Percentiles rank a stretch among this genome's conserved stretches.
These are phyloP conservation scores for Clavulina sp. DNA, from an alignment of 768 basidiomycete genomes.

Conservation along the genomic window DNA sequence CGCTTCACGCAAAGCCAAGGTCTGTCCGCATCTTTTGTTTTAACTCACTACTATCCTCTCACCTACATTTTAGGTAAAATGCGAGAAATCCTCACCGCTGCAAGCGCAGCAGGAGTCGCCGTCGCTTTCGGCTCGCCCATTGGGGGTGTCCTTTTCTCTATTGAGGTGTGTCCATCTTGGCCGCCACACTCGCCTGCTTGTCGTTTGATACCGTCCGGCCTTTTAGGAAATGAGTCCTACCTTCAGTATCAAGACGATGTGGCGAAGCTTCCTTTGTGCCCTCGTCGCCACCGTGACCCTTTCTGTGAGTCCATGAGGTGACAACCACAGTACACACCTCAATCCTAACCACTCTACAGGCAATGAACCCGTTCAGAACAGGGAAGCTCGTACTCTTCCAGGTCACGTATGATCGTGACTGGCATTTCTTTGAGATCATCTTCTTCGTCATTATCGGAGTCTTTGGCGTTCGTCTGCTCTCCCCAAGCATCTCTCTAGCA, in stretches of 20 bases:
- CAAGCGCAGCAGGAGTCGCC: slow-evolving; percentile 94
- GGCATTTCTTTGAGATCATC: slow-evolving; percentile 98
- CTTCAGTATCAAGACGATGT: slow-evolving; percentile 97
- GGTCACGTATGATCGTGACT: slow-evolving; percentile 90
- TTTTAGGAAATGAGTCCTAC: slow-evolving; percentile 91
- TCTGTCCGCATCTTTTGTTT: slow-evolving; percentile 20
- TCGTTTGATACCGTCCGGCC: neutral
- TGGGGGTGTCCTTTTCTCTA: slow-evolving; percentile 92
- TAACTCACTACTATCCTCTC: neutral
- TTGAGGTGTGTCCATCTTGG: slow-evolving; percentile 43
- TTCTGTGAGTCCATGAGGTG: slow-evolving; percentile 40
- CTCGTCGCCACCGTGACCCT: slow-evolving; percentile 91
- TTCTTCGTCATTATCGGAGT: slow-evolving; percentile 91
- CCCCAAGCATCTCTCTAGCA: neutral
- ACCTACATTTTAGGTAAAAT: slow-evolving; percentile 24
- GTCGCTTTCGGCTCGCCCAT: slow-evolving; percentile 98
- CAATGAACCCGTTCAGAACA: slow-evolving; percentile 96
- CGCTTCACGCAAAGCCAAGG: slow-evolving; percentile 80
- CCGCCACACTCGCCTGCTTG: neutral
- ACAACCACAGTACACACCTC: neutral
- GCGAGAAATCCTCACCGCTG: slow-evolving; percentile 84
- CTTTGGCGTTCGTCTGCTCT: slow-evolving; percentile 57
- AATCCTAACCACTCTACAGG: slow-evolving; percentile 28
- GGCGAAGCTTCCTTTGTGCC: slow-evolving; percentile 95
- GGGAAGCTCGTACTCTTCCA: slow-evolving; percentile 97